These are phyloP conservation scores for Bipolaris cookei DNA, from an alignment of 2,329 filamentous ascomycete species.

Conservation along the genomic window DNA sequence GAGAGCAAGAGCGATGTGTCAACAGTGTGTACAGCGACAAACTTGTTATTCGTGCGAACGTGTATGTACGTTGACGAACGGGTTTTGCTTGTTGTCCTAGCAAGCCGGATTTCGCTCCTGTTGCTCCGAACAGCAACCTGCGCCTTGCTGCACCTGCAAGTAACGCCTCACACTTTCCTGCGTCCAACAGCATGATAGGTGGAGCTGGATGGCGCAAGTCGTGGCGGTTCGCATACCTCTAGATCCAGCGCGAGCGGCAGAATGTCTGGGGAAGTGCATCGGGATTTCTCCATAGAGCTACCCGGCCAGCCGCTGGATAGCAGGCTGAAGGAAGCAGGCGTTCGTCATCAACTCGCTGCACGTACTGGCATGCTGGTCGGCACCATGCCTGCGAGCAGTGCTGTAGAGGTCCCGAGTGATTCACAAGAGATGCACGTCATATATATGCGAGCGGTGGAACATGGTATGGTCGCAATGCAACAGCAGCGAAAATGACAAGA, in stretches of 20 bases:
- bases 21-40: not conserved
- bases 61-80: slow-evolving; percentile 8
- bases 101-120: slow-evolving; percentile 9
- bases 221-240: slow-evolving; percentile 19
- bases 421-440: slow-evolving; percentile 21
- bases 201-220: slow-evolving; percentile 23
- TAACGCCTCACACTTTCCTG: slow-evolving; percentile 2
- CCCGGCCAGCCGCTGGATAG: slow-evolving; percentile 16
- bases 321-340: slow-evolving; percentile 28
- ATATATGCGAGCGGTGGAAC: slow-evolving; percentile 9
- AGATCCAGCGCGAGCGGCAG: slow-evolving; percentile 18
- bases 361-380: slow-evolving; percentile 22
- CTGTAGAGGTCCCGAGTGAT: slow-evolving; percentile 16
- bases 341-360: slow-evolving; percentile 32
- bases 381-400: slow-evolving; percentile 13
- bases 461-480: slow-evolving; percentile 3
- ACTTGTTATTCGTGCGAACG: slow-evolving; percentile 3
- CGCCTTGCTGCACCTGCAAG: slow-evolving; percentile 6
- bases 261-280: slow-evolving; percentile 24
- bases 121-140: slow-evolving; percentile 16
- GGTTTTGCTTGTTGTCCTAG: slow-evolving; percentile 1
- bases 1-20: not conserved
- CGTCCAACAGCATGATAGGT: slow-evolving; percentile 21
- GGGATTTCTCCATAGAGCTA: slow-evolving; percentile 26
- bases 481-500: slow-evolving; percentile 1